Conservation (phyloP, 257 asterid genomes). For the Cynanchum wilfordii region DNA sequence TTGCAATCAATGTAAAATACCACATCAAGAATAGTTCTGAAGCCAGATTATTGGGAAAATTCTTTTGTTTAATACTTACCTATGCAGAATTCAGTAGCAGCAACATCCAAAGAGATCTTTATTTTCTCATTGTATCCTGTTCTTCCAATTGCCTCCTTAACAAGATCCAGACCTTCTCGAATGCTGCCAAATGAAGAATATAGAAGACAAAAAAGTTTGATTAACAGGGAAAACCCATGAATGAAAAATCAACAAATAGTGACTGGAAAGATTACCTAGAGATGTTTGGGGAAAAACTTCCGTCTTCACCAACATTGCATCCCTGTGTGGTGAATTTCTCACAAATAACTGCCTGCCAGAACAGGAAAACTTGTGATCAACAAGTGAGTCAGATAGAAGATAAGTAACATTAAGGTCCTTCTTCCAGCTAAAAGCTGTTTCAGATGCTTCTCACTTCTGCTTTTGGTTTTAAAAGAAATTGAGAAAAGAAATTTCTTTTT, state of each 20-base stretch:
- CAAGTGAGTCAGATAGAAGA: not conserved
- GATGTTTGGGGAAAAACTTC: slow-evolving; percentile 93
- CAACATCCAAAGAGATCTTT: slow-evolving; percentile 83
- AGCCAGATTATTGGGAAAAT: slow-evolving; percentile 10
- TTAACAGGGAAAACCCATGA: not conserved
- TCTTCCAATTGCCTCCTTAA: slow-evolving; percentile 86
- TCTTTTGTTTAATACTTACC: slow-evolving; percentile 36
- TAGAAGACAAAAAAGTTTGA: slow-evolving; percentile 17
- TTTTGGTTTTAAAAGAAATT: too few species aligned
- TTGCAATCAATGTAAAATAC: not conserved
- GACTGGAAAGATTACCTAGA: slow-evolving; percentile 61
- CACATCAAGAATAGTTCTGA: slow-evolving; percentile 1
- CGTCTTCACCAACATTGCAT: slow-evolving; percentile 96
- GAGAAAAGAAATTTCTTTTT: too few species aligned
- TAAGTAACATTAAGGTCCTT: not conserved
- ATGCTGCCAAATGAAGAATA: slow-evolving; percentile 50
- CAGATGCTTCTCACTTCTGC: too few species aligned
- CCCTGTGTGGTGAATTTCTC: slow-evolving; percentile 72
- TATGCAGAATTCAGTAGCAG: slow-evolving; percentile 93
- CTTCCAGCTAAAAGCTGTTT: too few species aligned
- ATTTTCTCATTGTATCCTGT: slow-evolving; percentile 79
- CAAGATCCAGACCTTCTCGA: slow-evolving; percentile 90
- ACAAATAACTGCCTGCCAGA: slow-evolving; percentile 73
- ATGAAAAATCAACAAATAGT: slow-evolving; percentile 8
- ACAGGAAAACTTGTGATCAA: slow-evolving; percentile 9